phyloP scores from a whole-genome alignment of 2,329 filamentous ascomycete genomes.

The Aspergillus tanneri region DNA sequence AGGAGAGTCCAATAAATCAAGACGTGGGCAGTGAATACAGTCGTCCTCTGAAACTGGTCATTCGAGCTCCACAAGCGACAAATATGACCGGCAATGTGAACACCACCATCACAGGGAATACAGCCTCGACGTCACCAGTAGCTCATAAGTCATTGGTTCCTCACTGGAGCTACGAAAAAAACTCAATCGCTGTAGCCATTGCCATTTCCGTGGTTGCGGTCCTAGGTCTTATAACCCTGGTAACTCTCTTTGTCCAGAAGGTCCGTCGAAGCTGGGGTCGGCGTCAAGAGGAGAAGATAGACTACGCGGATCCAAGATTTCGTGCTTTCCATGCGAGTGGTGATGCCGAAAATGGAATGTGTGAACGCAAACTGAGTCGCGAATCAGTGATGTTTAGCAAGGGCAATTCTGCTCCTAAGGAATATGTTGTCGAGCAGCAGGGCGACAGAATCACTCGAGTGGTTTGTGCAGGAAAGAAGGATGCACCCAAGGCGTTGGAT shows the following conservation, averaged over 20 bases:
- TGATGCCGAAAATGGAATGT: constrained; percentile 19
- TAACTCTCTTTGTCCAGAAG: constrained; percentile 23
- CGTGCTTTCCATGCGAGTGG: constrained; percentile 15
- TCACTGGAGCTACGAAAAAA: constrained; percentile 22
- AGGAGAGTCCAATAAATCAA: neutral
- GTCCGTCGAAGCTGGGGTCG: constrained; percentile 17
- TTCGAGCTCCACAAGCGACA: neutral
- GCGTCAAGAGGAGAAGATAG: constrained; percentile 12
- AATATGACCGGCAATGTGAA: neutral
- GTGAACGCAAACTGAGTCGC: constrained; percentile 20
- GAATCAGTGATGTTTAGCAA: constrained; percentile 32
- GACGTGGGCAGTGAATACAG: neutral
- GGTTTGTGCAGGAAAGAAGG: constrained; percentile 11
- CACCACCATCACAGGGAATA: neutral
- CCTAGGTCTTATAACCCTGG: constrained; percentile 23
- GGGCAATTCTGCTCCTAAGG: constrained; percentile 25
- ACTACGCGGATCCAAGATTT: constrained; percentile 19
- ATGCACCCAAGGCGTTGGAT: constrained; percentile 5
- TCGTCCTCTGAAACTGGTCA: neutral
- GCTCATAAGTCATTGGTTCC: constrained; percentile 11
- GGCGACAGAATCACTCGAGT: constrained; percentile 15
- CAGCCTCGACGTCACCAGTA: neutral
- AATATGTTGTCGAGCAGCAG: constrained; percentile 23
- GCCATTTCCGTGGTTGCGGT: constrained; percentile 24
- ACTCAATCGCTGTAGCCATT: constrained; percentile 29